phyloP scores from a whole-genome alignment of 305 asterid genomes.

The Fraxinus albicans region DNA sequence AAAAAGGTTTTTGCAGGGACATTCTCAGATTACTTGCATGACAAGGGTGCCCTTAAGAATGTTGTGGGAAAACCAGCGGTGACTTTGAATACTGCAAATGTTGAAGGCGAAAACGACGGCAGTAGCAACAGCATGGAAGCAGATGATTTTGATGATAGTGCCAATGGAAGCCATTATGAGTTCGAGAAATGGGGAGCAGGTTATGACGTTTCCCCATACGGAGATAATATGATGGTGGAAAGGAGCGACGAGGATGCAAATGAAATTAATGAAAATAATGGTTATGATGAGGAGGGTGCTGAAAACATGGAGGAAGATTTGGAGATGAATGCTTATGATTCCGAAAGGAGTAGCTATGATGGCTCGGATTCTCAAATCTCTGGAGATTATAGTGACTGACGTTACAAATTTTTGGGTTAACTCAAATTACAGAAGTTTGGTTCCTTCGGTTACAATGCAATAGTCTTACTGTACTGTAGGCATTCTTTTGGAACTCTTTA shows the following conservation, averaged over 20 bases:
- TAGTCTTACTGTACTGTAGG: not conserved
- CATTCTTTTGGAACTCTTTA: conserved; percentile 1
- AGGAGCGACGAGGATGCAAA: conserved; percentile 66
- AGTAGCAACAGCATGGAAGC: conserved; percentile 57
- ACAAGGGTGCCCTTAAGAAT: conserved; percentile 26
- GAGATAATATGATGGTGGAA: conserved; percentile 50
- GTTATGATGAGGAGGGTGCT: conserved; percentile 37
- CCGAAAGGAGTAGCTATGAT: conserved; percentile 39
- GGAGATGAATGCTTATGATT: conserved; percentile 36
- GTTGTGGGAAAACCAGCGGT: conserved; percentile 33
- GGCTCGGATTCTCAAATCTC: conserved; percentile 60
- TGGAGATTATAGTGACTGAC: conserved; percentile 74
- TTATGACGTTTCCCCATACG: conserved; percentile 26
- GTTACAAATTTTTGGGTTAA: conserved; percentile 13
- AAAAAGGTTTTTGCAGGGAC: conserved; percentile 38
- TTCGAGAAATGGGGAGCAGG: conserved; percentile 48
- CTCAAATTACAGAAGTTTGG: not conserved
- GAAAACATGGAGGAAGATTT: conserved; percentile 39
- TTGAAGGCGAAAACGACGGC: conserved; percentile 39
- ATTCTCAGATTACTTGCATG: conserved; percentile 34
- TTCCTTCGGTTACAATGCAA: not conserved
- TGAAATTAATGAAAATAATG: conserved; percentile 46
- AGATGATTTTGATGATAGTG: conserved; percentile 57
- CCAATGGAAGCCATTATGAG: conserved; percentile 33
- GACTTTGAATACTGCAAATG: conserved; percentile 25